phyloP scores from a whole-genome alignment of 2,329 filamentous ascomycete genomes.

The Colletotrichum nymphaeae region DNA sequence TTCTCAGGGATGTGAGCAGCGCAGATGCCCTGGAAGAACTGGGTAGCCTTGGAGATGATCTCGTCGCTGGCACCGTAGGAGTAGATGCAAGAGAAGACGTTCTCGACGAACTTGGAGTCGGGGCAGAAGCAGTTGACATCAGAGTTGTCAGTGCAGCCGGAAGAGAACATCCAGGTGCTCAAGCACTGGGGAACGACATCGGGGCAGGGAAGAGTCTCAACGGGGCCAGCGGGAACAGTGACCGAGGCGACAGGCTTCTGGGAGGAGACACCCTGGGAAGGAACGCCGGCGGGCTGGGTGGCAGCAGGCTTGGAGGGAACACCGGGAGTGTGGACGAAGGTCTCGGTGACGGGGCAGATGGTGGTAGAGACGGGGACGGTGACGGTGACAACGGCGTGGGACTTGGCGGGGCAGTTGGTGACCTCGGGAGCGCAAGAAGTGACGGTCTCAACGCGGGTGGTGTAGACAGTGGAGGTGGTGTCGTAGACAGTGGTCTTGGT shows the following conservation, averaged over 20 bases:
- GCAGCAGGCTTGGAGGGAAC: constrained; percentile 34
- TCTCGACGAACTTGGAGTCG: constrained; percentile 77
- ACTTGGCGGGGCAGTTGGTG: constrained; percentile 62
- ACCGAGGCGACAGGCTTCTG: constrained; percentile 37
- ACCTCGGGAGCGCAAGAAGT: constrained; percentile 59
- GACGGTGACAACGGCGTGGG: constrained; percentile 57
- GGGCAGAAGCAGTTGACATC: constrained; percentile 91
- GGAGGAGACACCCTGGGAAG: constrained; percentile 33
- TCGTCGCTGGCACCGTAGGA: constrained; percentile 76
- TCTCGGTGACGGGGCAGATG: constrained; percentile 70
- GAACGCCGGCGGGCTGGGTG: background rate
- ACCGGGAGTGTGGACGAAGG: constrained; percentile 53
- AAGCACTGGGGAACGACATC: constrained; percentile 85
- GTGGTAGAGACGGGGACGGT: constrained; percentile 70
- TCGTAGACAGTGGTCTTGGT: constrained; percentile 49
- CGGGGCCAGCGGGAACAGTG: constrained; percentile 45
- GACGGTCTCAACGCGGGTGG: constrained; percentile 61
- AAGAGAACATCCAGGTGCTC: constrained; percentile 84
- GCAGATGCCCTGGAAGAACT: constrained; percentile 93
- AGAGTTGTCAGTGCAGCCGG: constrained; percentile 83
- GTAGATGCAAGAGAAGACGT: constrained; percentile 84
- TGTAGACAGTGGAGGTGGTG: constrained; percentile 62
- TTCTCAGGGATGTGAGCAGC: constrained; percentile 79
- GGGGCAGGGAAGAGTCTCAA: constrained; percentile 69
- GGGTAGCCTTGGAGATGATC: constrained; percentile 77